Evolutionary conservation across 768 basidiomycete species (phyloP).

Genomic region (Mycena maculata): DNA sequence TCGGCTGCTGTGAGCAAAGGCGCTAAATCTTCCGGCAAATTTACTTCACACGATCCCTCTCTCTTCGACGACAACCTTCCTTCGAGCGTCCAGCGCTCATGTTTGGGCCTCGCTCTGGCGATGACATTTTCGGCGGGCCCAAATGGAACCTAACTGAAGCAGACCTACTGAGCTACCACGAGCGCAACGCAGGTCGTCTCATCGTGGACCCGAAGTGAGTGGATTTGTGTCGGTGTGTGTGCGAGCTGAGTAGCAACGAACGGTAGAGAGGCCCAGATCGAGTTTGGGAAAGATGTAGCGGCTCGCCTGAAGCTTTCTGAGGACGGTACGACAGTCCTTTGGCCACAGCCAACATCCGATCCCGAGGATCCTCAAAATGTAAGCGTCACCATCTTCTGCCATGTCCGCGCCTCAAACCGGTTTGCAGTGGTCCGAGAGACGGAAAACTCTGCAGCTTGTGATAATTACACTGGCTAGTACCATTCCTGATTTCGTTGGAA

Average conservation of each 20-base stretch:
- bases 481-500: conserved; percentile 76
- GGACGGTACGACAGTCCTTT: conserved; percentile 71
- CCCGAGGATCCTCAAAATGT: conserved; percentile 75
- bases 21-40: not conserved
- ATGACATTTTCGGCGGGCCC: conserved; percentile 10
- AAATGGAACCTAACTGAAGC: conserved; percentile 10
- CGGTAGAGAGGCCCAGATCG: conserved; percentile 67
- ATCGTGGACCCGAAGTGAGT: conserved; percentile 35
- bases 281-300: conserved; percentile 69
- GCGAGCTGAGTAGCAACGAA: not conserved
- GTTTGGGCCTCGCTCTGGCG: conserved; percentile 11
- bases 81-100: conserved; percentile 15
- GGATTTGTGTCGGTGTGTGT: not conserved
- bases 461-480: conserved; percentile 74
- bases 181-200: conserved; percentile 35
- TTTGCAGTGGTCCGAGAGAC: conserved; percentile 58
- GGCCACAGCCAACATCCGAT: conserved; percentile 76
- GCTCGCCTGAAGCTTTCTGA: conserved; percentile 64
- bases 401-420: conserved; percentile 23
- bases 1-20: no score
- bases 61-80: not conserved
- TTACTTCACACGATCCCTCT: not conserved
- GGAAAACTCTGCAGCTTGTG: conserved; percentile 67
- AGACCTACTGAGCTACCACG: conserved; percentile 33
- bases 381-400: conserved; percentile 11